phyloP scores from a whole-genome alignment of 306 rosid species.

The Canavalia ensiformis region DNA sequence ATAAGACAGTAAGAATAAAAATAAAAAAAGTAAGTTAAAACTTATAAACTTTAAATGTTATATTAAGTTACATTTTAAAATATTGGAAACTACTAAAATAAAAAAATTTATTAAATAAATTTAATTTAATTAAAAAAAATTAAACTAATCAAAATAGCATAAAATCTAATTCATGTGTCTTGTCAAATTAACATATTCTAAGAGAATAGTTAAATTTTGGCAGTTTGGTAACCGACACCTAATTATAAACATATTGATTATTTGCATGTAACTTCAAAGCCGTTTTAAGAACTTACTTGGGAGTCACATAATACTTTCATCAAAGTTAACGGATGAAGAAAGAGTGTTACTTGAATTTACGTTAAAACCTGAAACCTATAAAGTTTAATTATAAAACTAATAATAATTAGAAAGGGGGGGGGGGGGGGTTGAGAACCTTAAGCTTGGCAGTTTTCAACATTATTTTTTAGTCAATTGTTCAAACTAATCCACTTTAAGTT shows the following conservation, averaged over 20 bases:
- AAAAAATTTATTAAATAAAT: too few relatives aligned
- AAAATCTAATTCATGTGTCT: too few relatives aligned
- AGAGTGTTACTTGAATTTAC: neutral
- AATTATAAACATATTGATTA: constrained; percentile 39
- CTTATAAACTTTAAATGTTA: too few relatives aligned
- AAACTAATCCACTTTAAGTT: constrained; percentile 18
- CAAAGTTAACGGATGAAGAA: constrained; percentile 37
- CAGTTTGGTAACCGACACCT: constrained; percentile 27
- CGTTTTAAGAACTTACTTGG: constrained; percentile 31
- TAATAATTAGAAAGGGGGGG: neutral
- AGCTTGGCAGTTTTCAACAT: constrained; percentile 3
- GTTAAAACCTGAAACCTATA: constrained; percentile 19
- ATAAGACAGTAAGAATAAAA: too few relatives aligned
- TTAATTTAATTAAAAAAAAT: too few relatives aligned
- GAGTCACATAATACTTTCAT: constrained; percentile 41
- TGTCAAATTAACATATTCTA: neutral
- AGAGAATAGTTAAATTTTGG: neutral
- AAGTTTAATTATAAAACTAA: constrained; percentile 2
- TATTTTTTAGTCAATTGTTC: constrained; percentile 9
- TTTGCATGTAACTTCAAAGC: constrained; percentile 8
- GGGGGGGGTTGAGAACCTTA: neutral
- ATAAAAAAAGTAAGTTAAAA: too few relatives aligned
- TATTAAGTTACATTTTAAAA: too few relatives aligned
- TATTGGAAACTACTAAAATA: too few relatives aligned
- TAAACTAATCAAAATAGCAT: too few relatives aligned